These are phyloP conservation scores for Taphrina deformans DNA, from an alignment of 1,139 yeast species.

Conservation along the genomic window DNA sequence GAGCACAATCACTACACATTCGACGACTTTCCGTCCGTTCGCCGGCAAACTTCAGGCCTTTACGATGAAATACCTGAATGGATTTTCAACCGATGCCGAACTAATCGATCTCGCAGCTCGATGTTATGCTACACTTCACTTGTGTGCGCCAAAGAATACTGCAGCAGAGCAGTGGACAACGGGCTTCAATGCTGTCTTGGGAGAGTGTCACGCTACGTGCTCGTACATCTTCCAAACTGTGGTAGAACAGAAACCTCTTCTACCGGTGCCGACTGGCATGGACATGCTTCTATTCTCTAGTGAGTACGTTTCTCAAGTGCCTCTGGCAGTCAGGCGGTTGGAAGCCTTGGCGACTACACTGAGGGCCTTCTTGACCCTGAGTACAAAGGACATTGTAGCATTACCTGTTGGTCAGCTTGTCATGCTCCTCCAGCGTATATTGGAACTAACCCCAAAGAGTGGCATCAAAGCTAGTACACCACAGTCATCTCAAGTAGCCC, in stretches of 20 bases:
- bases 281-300: constrained; percentile 17
- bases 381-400: constrained; percentile 17
- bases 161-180: constrained; percentile 33
- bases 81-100: constrained; percentile 7
- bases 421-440: neutral
- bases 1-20: constrained; percentile 8
- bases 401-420: constrained; percentile 18
- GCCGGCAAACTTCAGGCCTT: constrained; percentile 16
- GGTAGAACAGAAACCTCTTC: constrained; percentile 15
- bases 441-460: constrained; percentile 12
- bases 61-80: constrained; percentile 14
- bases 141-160: constrained; percentile 30
- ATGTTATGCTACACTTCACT: constrained; percentile 30
- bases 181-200: constrained; percentile 9
- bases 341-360: neutral
- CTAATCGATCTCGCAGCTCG: constrained; percentile 27
- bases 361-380: constrained; percentile 8
- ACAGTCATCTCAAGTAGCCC: constrained; percentile 16
- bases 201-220: constrained; percentile 29
- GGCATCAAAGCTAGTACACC: constrained; percentile 22
- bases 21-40: constrained; percentile 34
- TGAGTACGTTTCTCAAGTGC: constrained; percentile 11
- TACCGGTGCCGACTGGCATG: constrained; percentile 20
- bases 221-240: constrained; percentile 31
- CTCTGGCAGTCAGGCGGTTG: constrained; percentile 15